These are phyloP conservation scores for Persicaria maculosa DNA, from an alignment of 148 eudicot genomes.

Conservation along the genomic window DNA sequence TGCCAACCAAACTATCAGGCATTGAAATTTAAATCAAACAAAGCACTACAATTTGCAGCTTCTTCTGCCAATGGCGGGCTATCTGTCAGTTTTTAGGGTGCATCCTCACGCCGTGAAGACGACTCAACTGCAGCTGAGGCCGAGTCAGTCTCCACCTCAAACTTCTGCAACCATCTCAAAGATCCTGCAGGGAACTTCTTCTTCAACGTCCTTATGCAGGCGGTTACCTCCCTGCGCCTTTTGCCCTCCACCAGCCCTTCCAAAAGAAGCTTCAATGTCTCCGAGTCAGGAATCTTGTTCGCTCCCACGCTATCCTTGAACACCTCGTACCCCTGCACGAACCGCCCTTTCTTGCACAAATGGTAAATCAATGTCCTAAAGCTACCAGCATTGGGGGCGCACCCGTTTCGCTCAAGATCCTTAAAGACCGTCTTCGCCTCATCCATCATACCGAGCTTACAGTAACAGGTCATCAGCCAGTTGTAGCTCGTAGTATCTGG, in stretches of 20 bases:
- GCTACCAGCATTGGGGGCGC: slow-evolving; percentile 58
- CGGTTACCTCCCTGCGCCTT: slow-evolving; percentile 46
- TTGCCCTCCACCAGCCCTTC: slow-evolving; percentile 54
- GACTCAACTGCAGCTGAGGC: slow-evolving; percentile 18
- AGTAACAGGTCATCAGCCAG: slow-evolving; percentile 66
- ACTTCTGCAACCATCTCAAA: slow-evolving; percentile 49
- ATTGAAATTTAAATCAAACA: background rate
- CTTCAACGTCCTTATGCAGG: slow-evolving; percentile 54
- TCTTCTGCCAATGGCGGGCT: background rate
- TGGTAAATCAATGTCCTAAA: slow-evolving; percentile 62
- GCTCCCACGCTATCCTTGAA: slow-evolving; percentile 62
- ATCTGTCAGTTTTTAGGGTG: background rate
- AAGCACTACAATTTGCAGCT: background rate
- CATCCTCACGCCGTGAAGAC: slow-evolving; percentile 15
- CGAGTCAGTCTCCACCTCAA: slow-evolving; percentile 62
- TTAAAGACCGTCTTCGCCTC: slow-evolving; percentile 58
- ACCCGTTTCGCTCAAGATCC: slow-evolving; percentile 43
- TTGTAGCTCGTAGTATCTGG: slow-evolving; percentile 67
- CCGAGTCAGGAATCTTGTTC: slow-evolving; percentile 71
- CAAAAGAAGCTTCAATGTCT: slow-evolving; percentile 55
- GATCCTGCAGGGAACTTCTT: slow-evolving; percentile 64
- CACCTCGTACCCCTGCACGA: slow-evolving; percentile 52
- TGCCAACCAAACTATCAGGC: background rate
- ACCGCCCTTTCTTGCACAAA: slow-evolving; percentile 48
- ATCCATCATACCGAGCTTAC: slow-evolving; percentile 52